Conservation (phyloP, 306 rosid genomes). For the Acmispon strigosus region DNA sequence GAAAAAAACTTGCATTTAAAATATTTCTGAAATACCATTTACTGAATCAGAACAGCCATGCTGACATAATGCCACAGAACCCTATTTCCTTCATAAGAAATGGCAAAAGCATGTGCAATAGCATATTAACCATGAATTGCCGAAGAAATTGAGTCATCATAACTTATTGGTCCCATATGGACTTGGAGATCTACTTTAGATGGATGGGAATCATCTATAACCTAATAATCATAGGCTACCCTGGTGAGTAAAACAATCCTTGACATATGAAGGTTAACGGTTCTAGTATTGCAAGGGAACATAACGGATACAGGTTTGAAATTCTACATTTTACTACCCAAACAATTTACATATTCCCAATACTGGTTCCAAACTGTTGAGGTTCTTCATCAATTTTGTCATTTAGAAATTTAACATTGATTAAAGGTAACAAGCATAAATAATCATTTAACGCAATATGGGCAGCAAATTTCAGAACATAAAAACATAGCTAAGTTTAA, state of each 20-base stretch:
- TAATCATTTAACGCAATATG: background rate
- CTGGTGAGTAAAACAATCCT: background rate
- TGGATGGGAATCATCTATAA: background rate
- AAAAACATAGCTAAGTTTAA: background rate
- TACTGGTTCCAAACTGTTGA: too few relatives aligned
- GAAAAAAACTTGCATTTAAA: conserved; percentile 6
- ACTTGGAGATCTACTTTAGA: background rate
- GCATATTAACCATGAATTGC: background rate
- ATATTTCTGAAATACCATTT: background rate
- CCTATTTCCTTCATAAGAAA: background rate
- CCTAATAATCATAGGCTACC: background rate
- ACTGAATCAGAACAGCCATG: background rate
- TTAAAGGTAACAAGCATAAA: background rate
- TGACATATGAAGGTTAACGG: background rate
- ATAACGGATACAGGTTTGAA: background rate
- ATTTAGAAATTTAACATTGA: background rate
- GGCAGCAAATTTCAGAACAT: background rate
- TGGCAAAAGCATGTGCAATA: background rate
- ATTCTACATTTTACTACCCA: background rate
- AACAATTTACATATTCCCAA: too few relatives aligned
- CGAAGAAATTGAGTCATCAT: background rate
- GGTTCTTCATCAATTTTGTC: background rate
- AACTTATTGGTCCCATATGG: background rate
- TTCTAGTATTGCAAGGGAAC: background rate
- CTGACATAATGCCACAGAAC: background rate